Percentiles rank a stretch among this genome's conserved stretches.
Evolutionary conservation across 176 grass and related monocot genomes (phyloP).

Genomic region (Stipa capillata): DNA sequence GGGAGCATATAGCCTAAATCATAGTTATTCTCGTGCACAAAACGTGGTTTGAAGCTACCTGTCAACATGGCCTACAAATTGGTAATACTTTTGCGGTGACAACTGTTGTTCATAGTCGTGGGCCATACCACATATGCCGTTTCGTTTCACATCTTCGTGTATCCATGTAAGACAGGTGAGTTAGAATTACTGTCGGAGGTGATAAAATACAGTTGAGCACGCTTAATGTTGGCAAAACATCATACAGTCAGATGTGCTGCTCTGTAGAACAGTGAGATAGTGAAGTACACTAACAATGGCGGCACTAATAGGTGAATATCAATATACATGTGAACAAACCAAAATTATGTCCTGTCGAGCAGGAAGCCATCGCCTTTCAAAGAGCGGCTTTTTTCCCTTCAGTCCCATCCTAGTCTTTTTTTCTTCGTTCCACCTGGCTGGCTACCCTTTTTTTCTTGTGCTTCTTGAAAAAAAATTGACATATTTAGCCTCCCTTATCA

Average conservation of each 20-base stretch:
- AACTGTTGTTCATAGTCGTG: not conserved
- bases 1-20: slow-evolving; percentile 10
- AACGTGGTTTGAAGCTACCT: slow-evolving; percentile 11
- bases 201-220: not conserved
- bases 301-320: not conserved
- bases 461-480: too few species aligned
- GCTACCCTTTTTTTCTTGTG: too few species aligned
- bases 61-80: not conserved
- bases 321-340: not conserved
- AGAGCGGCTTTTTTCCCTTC: too few species aligned
- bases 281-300: not conserved
- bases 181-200: not conserved
- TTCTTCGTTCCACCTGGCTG: too few species aligned
- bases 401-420: too few species aligned
- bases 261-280: not conserved
- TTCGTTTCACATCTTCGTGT: not conserved
- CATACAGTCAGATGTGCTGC: not conserved
- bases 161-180: not conserved
- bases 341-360: not conserved
- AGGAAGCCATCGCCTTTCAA: too few species aligned
- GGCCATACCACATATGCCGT: not conserved
- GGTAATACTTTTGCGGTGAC: not conserved
- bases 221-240: not conserved
- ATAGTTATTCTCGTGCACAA: not conserved
- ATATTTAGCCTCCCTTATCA: too few species aligned